These are phyloP conservation scores for Gossypium ekmanianum DNA, from an alignment of 345 rosid genomes.

Conservation along the genomic window DNA sequence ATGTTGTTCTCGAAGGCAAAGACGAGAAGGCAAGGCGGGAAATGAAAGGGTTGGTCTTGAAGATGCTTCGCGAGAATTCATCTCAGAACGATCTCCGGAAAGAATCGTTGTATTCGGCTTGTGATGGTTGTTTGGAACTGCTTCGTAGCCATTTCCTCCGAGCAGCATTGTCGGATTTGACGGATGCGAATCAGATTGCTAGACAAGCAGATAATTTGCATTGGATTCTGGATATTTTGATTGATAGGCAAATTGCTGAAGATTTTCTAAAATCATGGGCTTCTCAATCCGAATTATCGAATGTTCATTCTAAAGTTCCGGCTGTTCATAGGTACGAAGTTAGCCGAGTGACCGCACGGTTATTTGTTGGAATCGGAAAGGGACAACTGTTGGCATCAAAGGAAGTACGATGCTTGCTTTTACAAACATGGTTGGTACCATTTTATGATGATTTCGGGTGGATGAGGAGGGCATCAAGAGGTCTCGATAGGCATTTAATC, in stretches of 20 bases:
- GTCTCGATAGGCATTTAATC: conserved; percentile 79
- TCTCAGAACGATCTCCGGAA: conserved; percentile 77
- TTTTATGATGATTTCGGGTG: conserved; percentile 92
- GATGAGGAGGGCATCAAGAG: conserved; percentile 93
- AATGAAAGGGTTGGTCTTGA: conserved; percentile 85
- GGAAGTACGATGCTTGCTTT: conserved; percentile 67
- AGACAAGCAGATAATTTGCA: conserved; percentile 93
- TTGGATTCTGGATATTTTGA: conserved; percentile 89
- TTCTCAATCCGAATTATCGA: conserved; percentile 69
- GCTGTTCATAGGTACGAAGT: conserved; percentile 79
- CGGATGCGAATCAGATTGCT: conserved; percentile 68
- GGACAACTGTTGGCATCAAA: conserved; percentile 82
- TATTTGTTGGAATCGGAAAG: conserved; percentile 90
- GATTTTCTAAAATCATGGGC: conserved; percentile 86
- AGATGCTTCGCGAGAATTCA: conserved; percentile 93
- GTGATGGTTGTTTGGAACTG: conserved; percentile 73
- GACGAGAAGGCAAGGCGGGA: conserved; percentile 96
- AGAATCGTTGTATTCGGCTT: conserved; percentile 81
- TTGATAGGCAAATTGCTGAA: conserved; percentile 89
- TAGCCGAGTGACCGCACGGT: conserved; percentile 80
- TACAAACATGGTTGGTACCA: conserved; percentile 88
- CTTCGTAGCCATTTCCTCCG: conserved; percentile 56
- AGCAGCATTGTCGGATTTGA: conserved; percentile 61
- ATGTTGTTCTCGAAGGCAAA: conserved; percentile 88
- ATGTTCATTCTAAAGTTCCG: conserved; percentile 69